Evolutionary conservation across 2,329 filamentous ascomycete species (phyloP), one percentile per base, ranked within the genome.

Genomic region (Chrysoporthe deuterocubensis): DNA sequence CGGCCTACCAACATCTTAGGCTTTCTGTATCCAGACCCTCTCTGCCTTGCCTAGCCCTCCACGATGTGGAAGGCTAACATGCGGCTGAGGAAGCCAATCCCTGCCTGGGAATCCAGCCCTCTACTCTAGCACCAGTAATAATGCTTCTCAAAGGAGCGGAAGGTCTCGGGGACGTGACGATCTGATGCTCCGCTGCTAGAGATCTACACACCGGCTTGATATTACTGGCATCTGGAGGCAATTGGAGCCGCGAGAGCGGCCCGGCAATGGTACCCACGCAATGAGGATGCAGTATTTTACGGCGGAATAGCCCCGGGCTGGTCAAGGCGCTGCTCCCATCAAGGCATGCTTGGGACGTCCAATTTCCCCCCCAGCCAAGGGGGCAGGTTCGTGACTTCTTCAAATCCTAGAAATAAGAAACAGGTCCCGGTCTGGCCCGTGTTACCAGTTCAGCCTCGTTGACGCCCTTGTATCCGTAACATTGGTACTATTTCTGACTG

Each of bases 101-200:
- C 50, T 54, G 21, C 21, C 13, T 13, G 14, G 11, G 11, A 32
- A 34, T 6, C 26, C 11, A 54, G 21, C n/a, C 48, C 21, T 54
- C 37, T 54, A 32, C 26, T 52, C 48, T 54, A 32, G 50, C 50
- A 13, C 50, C 50, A 5, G 50, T 16, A 34, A 54, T 54, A 54
- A 54, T 21, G 50, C 16, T 21, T 54, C 26, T 54, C 50, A 54
- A 54, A 54, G 50, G 32, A 32, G 16, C 50, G 50, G 50, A 54
- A 21, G 32, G 21, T 54, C 50, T 54, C 50, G 50, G 50, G 5
- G 50, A 54, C 21, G 13, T 34, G 26, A 32, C 50, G 3, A 54
- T 16, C 21, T 26, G 21, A 52, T 13, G 2, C 21, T 54, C 50
- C 50, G 21, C 9, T 6, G 48, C 7, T 26, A 11, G 48, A 21